Base-by-base conservation (phyloP, 1,284 basidiomycete species). In the Trichosporon faecale region DNA sequence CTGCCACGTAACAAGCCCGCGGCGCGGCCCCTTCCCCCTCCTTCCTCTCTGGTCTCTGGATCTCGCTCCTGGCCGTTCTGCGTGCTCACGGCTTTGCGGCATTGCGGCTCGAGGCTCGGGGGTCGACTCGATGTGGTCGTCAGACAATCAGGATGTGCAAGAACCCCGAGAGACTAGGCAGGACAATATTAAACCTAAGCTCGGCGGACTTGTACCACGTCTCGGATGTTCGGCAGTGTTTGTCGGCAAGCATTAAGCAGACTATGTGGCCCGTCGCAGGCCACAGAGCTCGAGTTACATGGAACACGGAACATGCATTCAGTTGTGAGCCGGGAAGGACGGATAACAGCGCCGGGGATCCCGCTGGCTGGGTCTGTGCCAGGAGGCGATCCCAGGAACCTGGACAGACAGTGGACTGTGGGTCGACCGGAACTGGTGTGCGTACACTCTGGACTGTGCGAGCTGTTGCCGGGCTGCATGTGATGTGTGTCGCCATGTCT, bases 1-100 rank as follows among this genome's bases (percentile, higher is more conserved):
- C 16, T 60, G 55, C 55, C 55, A 31, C 55, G 55, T 60, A 60
- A 60, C 55, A 52, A 52, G 21, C 49, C 21, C 49, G 49, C 49
- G 49, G 21, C 49, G 49, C 49, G 49, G 49, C 23, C 49, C 49
- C 49, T 27, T 60, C 55, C 27, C 55, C 25, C 29, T 29, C 55
- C 55, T 60, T 60, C 55, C 55, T 31, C 25, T 16, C 27, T 60
- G 3, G 16, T 29, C 55, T 27, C 21, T 52, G 49, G 49, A 52
- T 52, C 49, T 52, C 23, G 49, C 49, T 25, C 40, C 40, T 44
- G 40, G 40, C 18, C 18, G 33, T 44, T 18, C 40, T 44, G 16
- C 4, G 18, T 14, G 35, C 14, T 44, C 40, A n/a, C n/a, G 49
- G 23, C 21, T 21, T 52, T 2, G 21, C 49, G 49, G 49, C 21